Evolutionary conservation across 805 yeast genomes (phyloP).

Genomic region (Myxozyma kluyveri): DNA sequence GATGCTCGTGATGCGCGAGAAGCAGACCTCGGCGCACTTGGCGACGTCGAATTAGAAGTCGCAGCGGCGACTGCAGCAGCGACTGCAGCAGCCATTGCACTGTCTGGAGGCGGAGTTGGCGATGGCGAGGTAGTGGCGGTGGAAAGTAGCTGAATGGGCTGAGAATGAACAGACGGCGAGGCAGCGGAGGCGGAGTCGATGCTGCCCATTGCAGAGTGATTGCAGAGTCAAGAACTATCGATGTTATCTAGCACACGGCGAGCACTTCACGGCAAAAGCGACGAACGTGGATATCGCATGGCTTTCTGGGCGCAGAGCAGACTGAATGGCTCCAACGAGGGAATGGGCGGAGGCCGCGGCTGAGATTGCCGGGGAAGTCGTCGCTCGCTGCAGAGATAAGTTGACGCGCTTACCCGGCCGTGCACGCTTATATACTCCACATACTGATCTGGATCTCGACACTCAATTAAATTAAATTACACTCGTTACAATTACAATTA

Average conservation of each 20-base stretch:
- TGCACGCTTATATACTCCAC: too few relatives aligned
- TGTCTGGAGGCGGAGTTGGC: conserved; percentile 6
- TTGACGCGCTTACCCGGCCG: conserved; percentile 7
- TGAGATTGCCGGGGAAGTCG: too few relatives aligned
- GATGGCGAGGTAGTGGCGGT: conserved; percentile 10
- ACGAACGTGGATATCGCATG: too few relatives aligned
- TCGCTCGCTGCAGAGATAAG: neutral
- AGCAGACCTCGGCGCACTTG: conserved; percentile 8
- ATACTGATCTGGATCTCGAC: too few relatives aligned
- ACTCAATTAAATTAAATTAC: too few relatives aligned
- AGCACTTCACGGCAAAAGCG: too few relatives aligned
- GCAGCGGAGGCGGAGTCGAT: neutral
- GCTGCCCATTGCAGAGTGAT: neutral
- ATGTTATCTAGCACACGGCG: too few relatives aligned
- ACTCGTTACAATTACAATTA: too few relatives aligned
- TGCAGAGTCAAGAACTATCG: neutral
- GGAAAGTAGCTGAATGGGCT: conserved; percentile 9
- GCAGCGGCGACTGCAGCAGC: conserved; percentile 10
- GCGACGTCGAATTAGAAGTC: conserved; percentile 8
- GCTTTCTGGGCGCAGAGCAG: too few relatives aligned
- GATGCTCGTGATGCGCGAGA: conserved; percentile 2
- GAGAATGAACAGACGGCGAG: conserved; percentile 10
- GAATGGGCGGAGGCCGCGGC: too few relatives aligned
- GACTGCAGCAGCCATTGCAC: conserved; percentile 10
- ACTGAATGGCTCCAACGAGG: too few relatives aligned